Conservation (phyloP, 345 rosid species). For the Aurinia saxatilis region DNA sequence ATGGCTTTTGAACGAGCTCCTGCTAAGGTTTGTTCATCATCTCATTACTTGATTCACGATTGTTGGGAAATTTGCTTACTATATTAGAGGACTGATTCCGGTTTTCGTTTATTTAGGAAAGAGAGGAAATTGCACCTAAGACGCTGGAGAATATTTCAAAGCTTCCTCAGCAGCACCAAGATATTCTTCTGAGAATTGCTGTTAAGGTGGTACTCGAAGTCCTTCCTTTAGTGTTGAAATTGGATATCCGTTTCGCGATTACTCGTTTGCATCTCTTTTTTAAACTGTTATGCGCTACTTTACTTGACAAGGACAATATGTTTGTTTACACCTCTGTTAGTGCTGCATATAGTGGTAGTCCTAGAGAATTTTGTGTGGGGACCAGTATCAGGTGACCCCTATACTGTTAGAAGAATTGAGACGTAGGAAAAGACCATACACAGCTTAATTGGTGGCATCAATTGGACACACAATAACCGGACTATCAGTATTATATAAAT, state of each 20-base stretch:
- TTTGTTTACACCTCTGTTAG: no score
- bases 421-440: neutral
- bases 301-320: no score
- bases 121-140: slow-evolving; percentile 64
- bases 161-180: slow-evolving; percentile 81
- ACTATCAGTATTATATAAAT: neutral
- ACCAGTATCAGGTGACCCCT: neutral
- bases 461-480: neutral
- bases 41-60: neutral
- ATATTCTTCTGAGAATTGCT: slow-evolving; percentile 66
- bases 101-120: slow-evolving; percentile 43
- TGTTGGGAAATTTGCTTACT: neutral
- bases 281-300: no score
- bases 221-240: slow-evolving; percentile 1
- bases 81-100: slow-evolving; percentile 12
- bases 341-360: slow-evolving; percentile 2
- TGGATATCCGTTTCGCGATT: neutral
- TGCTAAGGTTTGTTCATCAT: slow-evolving; percentile 42
- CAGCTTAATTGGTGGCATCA: neutral
- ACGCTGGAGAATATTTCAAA: slow-evolving; percentile 58
- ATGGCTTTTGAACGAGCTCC: slow-evolving; percentile 83
- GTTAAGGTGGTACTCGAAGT: slow-evolving; percentile 42
- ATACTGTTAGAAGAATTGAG: neutral
- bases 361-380: neutral
- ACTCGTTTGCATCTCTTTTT: neutral